These are phyloP conservation scores for Trametes cinnabarina DNA, from an alignment of 768 basidiomycete genomes.

Conservation along the genomic window DNA sequence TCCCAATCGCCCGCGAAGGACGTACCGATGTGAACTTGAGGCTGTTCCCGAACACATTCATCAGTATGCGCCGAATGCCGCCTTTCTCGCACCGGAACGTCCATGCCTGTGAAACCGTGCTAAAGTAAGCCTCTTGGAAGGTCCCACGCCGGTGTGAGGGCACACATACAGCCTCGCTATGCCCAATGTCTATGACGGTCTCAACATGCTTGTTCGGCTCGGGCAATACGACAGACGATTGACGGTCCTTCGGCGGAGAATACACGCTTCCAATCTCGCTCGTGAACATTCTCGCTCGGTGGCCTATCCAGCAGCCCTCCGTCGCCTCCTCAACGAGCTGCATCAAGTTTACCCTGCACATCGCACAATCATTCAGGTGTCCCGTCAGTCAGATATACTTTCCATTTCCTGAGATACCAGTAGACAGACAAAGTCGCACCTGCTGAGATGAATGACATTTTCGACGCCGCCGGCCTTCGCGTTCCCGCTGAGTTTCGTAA, in stretches of 20 bases:
- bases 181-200: constrained; percentile 84
- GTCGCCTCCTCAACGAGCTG: constrained; percentile 86
- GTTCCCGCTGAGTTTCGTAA: constrained; percentile 90
- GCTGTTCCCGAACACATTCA: constrained; percentile 95
- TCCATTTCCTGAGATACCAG: not conserved
- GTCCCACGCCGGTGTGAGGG: not conserved
- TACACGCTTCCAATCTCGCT: constrained; percentile 91
- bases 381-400: not conserved
- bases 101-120: constrained; percentile 63
- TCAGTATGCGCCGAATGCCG: constrained; percentile 85
- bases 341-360: constrained; percentile 63
- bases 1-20: constrained; percentile 12
- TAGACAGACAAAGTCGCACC: constrained; percentile 42
- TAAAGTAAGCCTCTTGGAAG: not conserved
- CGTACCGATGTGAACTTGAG: constrained; percentile 85
- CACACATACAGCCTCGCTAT: constrained; percentile 57
- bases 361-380: not conserved
- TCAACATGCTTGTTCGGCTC: constrained; percentile 58
- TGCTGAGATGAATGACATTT: constrained; percentile 66
- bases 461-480: constrained; percentile 75
- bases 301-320: constrained; percentile 93
- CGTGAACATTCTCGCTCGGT: constrained; percentile 73
- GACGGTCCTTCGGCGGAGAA: constrained; percentile 69
- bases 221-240: constrained; percentile 34
- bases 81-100: constrained; percentile 85